Conservation (phyloP, 208 protist species). For the Crithidia mellificae region DNA sequence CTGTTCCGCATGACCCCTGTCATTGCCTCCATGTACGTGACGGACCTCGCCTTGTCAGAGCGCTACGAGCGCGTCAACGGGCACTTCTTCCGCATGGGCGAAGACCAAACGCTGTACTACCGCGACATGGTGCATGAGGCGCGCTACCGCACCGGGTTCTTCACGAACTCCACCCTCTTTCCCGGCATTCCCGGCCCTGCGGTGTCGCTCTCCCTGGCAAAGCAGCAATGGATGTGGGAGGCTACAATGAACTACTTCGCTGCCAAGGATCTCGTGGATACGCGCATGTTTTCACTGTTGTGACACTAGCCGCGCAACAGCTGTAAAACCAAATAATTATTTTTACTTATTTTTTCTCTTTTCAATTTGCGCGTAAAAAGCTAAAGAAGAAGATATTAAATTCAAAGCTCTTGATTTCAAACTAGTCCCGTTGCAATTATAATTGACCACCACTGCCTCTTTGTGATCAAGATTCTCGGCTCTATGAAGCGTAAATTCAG, state of each 20-base stretch:
- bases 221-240: slow-evolving; percentile 53
- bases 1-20: slow-evolving; percentile 59
- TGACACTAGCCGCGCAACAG: no score
- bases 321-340: no score
- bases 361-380: no score
- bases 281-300: slow-evolving; percentile 19
- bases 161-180: slow-evolving; percentile 58
- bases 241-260: slow-evolving; percentile 50
- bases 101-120: slow-evolving; percentile 55
- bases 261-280: slow-evolving; percentile 25
- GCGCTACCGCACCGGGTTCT: slow-evolving; percentile 37
- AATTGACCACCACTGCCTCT: no score
- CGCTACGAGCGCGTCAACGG: slow-evolving; percentile 59
- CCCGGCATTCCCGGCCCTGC: slow-evolving; percentile 50
- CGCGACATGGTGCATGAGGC: slow-evolving; percentile 27
- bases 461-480: no score
- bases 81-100: slow-evolving; percentile 79
- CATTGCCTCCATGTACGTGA: slow-evolving; percentile 58
- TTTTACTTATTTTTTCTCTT: no score
- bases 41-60: slow-evolving; percentile 56
- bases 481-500: no score
- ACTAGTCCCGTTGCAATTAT: no score
- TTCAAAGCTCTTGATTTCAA: no score
- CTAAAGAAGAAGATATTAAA: no score
- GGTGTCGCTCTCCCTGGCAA: slow-evolving; percentile 41